Evolutionary conservation across 768 basidiomycete genomes (phyloP), one percentile per base, ranked within the genome.

Genomic region (Boletus huronensis): DNA sequence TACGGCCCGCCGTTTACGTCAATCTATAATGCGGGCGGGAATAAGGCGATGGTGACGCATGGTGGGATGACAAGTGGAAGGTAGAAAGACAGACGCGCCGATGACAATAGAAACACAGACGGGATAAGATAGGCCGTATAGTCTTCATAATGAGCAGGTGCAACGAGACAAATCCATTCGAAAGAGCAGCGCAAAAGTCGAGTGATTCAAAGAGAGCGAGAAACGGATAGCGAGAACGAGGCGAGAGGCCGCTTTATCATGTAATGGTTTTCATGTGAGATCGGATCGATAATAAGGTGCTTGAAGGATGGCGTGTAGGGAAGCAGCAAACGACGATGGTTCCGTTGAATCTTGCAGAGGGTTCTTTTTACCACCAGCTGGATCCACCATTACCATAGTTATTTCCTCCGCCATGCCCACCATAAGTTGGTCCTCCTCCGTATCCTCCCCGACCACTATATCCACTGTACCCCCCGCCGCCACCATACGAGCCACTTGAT

Each of bases 171-270:
- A 75, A 76, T 75, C 74, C 72, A 74, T 71, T 76, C 65, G 72
- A 76, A 79, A 82, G 81, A 84, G 83, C 81, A 84, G 83, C 81
- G 80, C 81, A 79, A 67, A 59, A 73, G 73, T 78, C 74, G 69
- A 65, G 60, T 26, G 64, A 66, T 72, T 68, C 64, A 65, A 63
- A 69, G 62, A 63, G 60, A 66, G 62, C 62, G 65, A 67, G 54
- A 66, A 63, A 65, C 57, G 57, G 61, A 62, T 16, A 63, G 59
- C 59, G 59, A 60, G 52, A 62, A 58, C 48, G 50, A 55, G 50
- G 58, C 50, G 28, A 52, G 50, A 34, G 52, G 35, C 54, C 59
- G 50, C 56, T 48, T 52, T 36, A 51, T 66, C 55, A 56, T 57
- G 57, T 64, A 53, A 58, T 48, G 31, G 61, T 56, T 68, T 72